Percentiles rank a stretch among this genome's conserved stretches.
Conservation (phyloP, 352 stramenopile species). For the Lagenidium sp. region DNA sequence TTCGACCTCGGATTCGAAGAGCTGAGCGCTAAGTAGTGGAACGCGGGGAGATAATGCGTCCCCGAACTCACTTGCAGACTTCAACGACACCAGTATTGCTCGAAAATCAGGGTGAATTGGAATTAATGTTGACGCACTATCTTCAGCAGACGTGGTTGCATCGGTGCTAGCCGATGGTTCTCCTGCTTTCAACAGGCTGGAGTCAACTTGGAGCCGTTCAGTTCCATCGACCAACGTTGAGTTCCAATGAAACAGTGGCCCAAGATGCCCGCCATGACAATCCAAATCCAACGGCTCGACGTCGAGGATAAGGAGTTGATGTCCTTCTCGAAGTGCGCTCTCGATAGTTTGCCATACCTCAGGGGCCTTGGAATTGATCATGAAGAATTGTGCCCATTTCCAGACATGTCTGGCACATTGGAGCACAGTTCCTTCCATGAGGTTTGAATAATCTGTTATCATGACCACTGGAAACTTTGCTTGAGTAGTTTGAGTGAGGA, state of each 20-base stretch:
- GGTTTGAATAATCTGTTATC: constrained; percentile 26
- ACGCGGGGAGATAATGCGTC: constrained; percentile 18
- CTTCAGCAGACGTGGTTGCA: no score
- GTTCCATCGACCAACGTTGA: no score
- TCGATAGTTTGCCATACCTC: constrained; percentile 26
- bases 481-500: constrained; percentile 21
- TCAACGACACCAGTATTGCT: constrained; percentile 30
- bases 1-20: constrained; percentile 19
- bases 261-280: constrained; percentile 5
- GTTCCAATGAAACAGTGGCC: constrained; percentile 23
- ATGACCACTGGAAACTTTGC: constrained; percentile 24
- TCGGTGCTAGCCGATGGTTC: no score
- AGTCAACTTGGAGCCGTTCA: no score
- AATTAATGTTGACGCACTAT: constrained; percentile 6
- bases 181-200: no score
- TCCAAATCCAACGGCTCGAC: constrained; percentile 32
- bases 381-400: constrained; percentile 32
- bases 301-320: constrained; percentile 53
- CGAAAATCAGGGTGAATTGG: constrained; percentile 29
- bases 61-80: constrained; percentile 21
- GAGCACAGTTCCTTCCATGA: constrained; percentile 35
- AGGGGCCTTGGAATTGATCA: constrained; percentile 21
- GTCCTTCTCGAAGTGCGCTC: constrained; percentile 26
- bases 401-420: constrained; percentile 26
- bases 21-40: constrained; percentile 21